Conservation (phyloP, 108 stramenopile genomes). For the Hondaea fermentalgiana region DNA sequence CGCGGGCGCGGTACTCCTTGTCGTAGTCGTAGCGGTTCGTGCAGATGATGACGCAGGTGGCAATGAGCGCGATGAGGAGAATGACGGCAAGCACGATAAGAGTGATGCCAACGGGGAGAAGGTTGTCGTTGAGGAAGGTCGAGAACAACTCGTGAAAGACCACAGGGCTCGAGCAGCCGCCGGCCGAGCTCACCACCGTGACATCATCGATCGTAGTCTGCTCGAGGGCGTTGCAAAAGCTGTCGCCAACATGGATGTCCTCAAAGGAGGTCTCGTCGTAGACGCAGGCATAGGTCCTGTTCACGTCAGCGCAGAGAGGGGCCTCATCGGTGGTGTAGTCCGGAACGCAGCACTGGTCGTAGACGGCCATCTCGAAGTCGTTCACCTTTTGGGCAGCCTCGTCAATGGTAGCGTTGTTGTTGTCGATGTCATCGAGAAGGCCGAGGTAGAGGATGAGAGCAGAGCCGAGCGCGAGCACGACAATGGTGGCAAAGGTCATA, state of each 20-base stretch:
- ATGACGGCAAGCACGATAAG: not conserved
- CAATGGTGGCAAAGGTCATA: not conserved
- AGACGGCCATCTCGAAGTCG: not conserved
- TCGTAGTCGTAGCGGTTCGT: constrained; percentile 8
- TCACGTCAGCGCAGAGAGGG: not conserved
- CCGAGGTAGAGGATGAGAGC: not conserved
- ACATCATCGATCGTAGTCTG: not conserved
- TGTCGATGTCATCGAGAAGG: not conserved
- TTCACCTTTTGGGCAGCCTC: not conserved
- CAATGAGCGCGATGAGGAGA: not conserved
- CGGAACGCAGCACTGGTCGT: not conserved
- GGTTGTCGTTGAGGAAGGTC: not conserved
- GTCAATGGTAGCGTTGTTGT: not conserved
- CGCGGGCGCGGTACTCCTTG: not conserved
- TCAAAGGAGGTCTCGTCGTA: not conserved
- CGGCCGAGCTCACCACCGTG: not conserved
- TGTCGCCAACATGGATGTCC: not conserved
- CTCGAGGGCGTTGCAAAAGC: not conserved
- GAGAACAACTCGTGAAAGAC: not conserved
- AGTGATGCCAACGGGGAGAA: not conserved
- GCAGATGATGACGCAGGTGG: constrained; percentile 10
- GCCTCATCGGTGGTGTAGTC: not conserved
- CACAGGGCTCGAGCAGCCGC: not conserved
- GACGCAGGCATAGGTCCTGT: not conserved
- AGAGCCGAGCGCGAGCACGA: not conserved